A percentile compares a stretch with the other conserved stretches of the same genome.
phyloP scores from a whole-genome alignment of 345 rosid genomes.

The Turritis glabra region DNA sequence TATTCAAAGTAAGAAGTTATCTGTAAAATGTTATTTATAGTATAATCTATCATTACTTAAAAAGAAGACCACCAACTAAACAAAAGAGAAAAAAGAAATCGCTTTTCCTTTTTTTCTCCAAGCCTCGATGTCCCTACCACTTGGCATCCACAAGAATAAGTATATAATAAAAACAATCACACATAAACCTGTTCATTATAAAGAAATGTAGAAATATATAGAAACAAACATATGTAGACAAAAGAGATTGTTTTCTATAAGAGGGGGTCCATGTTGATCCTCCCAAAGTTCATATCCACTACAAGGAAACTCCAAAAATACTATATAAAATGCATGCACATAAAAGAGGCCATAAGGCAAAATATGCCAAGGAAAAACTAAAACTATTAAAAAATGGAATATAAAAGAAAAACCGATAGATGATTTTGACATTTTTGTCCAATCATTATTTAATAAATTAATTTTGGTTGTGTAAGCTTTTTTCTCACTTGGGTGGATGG shows the following conservation, averaged over 20 bases:
- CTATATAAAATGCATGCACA: slow-evolving; percentile 35
- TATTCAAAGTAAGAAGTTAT: slow-evolving; percentile 18
- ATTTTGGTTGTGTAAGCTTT: slow-evolving; percentile 28
- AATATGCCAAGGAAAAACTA: slow-evolving; percentile 32
- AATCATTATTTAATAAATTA: slow-evolving; percentile 29
- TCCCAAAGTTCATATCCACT: slow-evolving; percentile 39
- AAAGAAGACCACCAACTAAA: background rate
- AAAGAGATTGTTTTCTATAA: slow-evolving; percentile 35
- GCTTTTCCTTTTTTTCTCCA: background rate
- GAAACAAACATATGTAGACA: slow-evolving; percentile 40
- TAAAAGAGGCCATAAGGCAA: slow-evolving; percentile 20
- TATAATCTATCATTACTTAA: background rate
- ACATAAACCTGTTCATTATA: slow-evolving; percentile 15
- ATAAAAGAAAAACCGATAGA: background rate
- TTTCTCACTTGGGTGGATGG: slow-evolving; percentile 36
- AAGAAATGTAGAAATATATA: slow-evolving; percentile 21
- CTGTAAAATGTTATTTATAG: background rate
- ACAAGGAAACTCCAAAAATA: slow-evolving; percentile 29
- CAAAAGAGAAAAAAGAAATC: background rate
- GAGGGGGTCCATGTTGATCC: slow-evolving; percentile 36
- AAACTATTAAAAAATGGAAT: slow-evolving; percentile 9
- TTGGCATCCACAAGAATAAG: slow-evolving; percentile 34
- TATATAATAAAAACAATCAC: slow-evolving; percentile 22
- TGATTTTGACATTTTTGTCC: slow-evolving; percentile 40
- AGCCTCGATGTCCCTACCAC: slow-evolving; percentile 38